Evolutionary conservation across 306 rosid species (phyloP).

Genomic region (Quercus cerris): DNA sequence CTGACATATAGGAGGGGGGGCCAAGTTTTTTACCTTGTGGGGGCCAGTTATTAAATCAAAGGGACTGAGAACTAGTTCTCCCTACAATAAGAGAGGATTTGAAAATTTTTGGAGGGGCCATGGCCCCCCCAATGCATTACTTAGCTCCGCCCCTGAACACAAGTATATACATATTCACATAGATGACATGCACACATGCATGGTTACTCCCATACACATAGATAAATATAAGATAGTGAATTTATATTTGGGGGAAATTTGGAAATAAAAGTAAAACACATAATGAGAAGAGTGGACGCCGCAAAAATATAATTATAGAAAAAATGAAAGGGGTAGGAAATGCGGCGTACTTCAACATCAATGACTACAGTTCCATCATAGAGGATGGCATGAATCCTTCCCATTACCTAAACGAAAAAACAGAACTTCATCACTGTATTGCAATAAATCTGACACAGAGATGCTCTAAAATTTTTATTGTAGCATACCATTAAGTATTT

Average conservation of each 20-base stretch:
- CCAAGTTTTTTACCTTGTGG: no score
- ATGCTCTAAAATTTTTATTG: neutral
- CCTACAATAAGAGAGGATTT: no score
- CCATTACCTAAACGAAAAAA: conserved; percentile 65
- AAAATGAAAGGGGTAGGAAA: conserved; percentile 1
- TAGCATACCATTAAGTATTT: neutral
- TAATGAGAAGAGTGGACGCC: neutral
- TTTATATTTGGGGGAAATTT: neutral
- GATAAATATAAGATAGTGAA: neutral
- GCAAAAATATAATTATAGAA: neutral
- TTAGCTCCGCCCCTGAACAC: no score
- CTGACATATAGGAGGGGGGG: no score
- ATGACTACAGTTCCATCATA: conserved; percentile 82
- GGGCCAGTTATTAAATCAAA: no score
- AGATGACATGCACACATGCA: neutral
- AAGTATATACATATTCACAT: neutral
- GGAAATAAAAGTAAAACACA: neutral
- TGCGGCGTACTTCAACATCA: conserved; percentile 72
- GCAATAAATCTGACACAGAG: neutral
- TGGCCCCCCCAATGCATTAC: no score
- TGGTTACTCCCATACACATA: neutral
- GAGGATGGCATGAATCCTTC: conserved; percentile 90
- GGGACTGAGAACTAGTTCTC: no score
- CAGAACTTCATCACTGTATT: conserved; percentile 8
- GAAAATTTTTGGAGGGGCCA: no score